Evolutionary conservation across 1,139 yeast genomes (phyloP), one percentile per base, ranked within the genome.

Genomic region (Hemisphaericaspora xylofermentans): DNA sequence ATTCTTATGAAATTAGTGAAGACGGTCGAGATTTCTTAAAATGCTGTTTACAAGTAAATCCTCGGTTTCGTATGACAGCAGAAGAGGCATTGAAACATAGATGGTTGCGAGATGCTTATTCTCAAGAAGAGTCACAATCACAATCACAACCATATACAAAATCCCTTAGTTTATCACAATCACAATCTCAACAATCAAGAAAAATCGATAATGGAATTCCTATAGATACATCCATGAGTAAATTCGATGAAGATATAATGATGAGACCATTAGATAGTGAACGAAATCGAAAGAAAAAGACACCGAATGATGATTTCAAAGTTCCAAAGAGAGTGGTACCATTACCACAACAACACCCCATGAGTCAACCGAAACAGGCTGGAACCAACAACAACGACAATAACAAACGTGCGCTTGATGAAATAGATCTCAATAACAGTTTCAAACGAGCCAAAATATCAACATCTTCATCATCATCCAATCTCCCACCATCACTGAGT

Each of bases 31-130:
- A 80, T 48, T 89, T 91, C 52, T 68, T 91, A 26, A 76, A 76
- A 41, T 63, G 80, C 19, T 69, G 93, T 44, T 66, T 91, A 18
- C 86, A 84, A 53, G 91, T 85, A 1, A 83, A 88, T 55, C 95
- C 95, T 0, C 66, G 73, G 29, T 62, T 73, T 28, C 72, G 97
- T 45, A 73, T 86, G 27, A 80, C 84, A 13, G 95, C 96, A 0
- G 69, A 68, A 6, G 78, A 78, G 43, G 96, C 96, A 0, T 67
- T 89, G 41, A 60, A 68, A 17, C 95, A 86, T 57, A 81, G 81
- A 8, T 89, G 89, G 89, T 60, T 83, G 5, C 51, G 46, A 28
- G 63, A 55, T 16, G 57, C 58, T 3, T 61, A 52, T 45, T 29
- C 32, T 6, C 13, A 29, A 29, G 32, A 29, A 25, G 24, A 21